Evolutionary conservation across 2,329 filamentous ascomycete genomes (phyloP).

Genomic region (Allantophomopsis lycopodina): DNA sequence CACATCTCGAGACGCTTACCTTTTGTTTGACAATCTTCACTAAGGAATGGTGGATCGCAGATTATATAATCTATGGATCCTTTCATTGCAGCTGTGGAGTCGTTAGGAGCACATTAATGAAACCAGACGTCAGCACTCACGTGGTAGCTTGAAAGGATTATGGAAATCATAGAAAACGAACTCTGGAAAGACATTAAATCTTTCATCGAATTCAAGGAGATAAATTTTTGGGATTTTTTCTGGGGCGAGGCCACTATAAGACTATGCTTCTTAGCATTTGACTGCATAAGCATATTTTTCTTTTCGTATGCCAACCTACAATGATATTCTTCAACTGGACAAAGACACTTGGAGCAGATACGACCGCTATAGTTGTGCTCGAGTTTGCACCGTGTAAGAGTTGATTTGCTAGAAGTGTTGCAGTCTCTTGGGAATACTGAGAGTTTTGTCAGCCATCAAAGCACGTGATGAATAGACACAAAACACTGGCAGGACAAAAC

Average conservation of each 20-base stretch:
- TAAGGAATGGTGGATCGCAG: constrained; percentile 68
- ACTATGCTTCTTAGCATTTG: not conserved
- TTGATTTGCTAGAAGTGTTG: constrained; percentile 45
- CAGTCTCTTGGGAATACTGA: constrained; percentile 62
- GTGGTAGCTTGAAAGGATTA: constrained; percentile 49
- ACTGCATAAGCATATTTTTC: not conserved
- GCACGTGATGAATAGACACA: not conserved
- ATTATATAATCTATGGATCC: constrained; percentile 55
- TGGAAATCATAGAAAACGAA: constrained; percentile 66
- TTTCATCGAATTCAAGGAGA: constrained; percentile 60
- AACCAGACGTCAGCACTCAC: constrained; percentile 19
- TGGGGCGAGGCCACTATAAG: not conserved
- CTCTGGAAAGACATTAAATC: constrained; percentile 62
- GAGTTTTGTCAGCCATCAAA: not conserved
- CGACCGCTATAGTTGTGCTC: constrained; percentile 48
- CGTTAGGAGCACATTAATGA: not conserved
- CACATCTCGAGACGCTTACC: constrained; percentile 25
- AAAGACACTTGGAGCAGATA: constrained; percentile 68
- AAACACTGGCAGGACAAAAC: constrained; percentile 8
- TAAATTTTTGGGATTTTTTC: constrained; percentile 36
- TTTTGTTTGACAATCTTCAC: constrained; percentile 70
- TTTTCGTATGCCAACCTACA: constrained; percentile 23
- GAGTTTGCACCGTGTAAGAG: constrained; percentile 46
- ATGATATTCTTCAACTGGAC: constrained; percentile 60
- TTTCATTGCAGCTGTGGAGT: constrained; percentile 28